phyloP scores from a whole-genome alignment of 345 rosid species.

The Euphorbia pulcherrima region DNA sequence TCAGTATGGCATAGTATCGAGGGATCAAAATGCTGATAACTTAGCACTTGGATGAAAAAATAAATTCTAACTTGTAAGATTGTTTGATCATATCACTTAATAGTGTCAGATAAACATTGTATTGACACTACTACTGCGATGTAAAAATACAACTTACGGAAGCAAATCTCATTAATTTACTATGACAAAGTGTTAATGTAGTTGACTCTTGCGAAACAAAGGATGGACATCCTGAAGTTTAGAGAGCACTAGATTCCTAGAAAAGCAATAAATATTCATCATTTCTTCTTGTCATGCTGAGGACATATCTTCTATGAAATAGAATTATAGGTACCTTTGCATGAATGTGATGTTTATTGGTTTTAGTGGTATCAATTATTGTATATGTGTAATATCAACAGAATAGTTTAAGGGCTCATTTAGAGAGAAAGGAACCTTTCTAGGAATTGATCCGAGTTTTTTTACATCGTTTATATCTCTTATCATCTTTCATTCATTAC shows the following conservation, averaged over 20 bases:
- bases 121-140: background rate
- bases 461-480: background rate
- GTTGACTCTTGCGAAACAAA: background rate
- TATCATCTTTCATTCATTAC: background rate
- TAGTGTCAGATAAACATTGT: background rate
- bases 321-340: constrained; percentile 3
- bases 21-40: background rate
- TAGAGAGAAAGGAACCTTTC: no score
- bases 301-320: constrained; percentile 4
- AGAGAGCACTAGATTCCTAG: background rate
- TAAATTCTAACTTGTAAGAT: background rate
- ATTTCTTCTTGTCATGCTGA: background rate
- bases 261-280: background rate
- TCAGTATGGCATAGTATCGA: background rate
- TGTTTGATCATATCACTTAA: background rate
- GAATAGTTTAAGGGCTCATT: no score
- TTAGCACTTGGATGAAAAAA: background rate
- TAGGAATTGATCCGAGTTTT: background rate
- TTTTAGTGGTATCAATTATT: no score
- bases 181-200: background rate
- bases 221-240: background rate
- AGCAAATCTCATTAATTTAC: background rate
- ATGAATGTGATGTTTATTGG: constrained; percentile 18
- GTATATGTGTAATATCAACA: no score
- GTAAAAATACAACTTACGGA: background rate